Percentiles rank a stretch among this genome's conserved stretches.
Conservation (phyloP, 2,329 filamentous ascomycete species). For the Trichophaea hybrida region DNA sequence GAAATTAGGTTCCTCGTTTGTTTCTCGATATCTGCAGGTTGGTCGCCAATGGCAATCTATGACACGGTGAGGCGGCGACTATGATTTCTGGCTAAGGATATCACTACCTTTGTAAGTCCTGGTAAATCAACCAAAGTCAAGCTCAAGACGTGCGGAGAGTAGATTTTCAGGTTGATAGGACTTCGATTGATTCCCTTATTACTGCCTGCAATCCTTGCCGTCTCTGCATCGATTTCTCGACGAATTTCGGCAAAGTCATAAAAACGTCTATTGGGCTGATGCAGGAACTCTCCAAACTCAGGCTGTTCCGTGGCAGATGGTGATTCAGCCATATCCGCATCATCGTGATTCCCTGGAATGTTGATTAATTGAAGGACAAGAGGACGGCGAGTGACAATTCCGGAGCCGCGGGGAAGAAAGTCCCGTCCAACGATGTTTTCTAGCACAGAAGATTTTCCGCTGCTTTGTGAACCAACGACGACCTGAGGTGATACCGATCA, state of each 20-base stretch:
- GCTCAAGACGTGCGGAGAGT: slow-evolving; percentile 91
- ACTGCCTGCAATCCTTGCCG: slow-evolving; percentile 79
- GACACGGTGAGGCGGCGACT: slow-evolving; percentile 4
- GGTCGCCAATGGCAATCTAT: slow-evolving; percentile 89
- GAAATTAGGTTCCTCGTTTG: slow-evolving; percentile 92
- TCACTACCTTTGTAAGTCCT: slow-evolving; percentile 75
- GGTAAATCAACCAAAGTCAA: slow-evolving; percentile 91
- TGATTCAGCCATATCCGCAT: slow-evolving; percentile 48
- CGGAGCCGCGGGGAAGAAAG: slow-evolving; percentile 88
- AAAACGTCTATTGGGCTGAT: slow-evolving; percentile 77
- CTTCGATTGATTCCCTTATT: slow-evolving; percentile 98
- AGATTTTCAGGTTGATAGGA: slow-evolving; percentile 96
- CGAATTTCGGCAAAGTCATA: slow-evolving; percentile 88
- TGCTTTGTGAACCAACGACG: slow-evolving; percentile 94
- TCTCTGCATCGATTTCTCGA: slow-evolving; percentile 94
- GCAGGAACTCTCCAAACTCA: slow-evolving; percentile 59
- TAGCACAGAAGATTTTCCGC: slow-evolving; percentile 93
- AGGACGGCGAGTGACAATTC: slow-evolving; percentile 87
- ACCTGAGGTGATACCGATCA: slow-evolving; percentile 45
- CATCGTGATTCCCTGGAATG: slow-evolving; percentile 55
- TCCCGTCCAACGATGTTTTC: slow-evolving; percentile 98
- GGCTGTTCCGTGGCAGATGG: slow-evolving; percentile 55
- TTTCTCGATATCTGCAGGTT: slow-evolving; percentile 95
- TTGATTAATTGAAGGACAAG: slow-evolving; percentile 98
- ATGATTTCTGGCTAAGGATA: background rate